Conservation (phyloP, 441 rosid genomes). For the Gossypium davidsonii region DNA sequence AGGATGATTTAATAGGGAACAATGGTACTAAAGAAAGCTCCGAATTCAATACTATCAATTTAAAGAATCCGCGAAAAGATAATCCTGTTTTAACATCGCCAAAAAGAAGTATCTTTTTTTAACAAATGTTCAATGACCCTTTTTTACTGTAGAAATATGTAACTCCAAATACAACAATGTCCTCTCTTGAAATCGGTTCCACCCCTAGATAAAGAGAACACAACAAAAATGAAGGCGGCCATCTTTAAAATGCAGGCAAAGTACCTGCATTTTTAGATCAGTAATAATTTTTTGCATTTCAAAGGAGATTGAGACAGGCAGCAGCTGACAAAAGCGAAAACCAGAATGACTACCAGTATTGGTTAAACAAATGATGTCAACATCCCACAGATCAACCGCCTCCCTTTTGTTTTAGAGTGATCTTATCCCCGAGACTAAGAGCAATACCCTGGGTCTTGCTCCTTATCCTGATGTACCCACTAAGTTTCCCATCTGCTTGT, state of each 20-base stretch:
- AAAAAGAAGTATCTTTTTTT: background rate
- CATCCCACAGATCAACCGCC: conserved; percentile 30
- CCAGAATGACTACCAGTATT: background rate
- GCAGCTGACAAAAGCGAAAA: background rate
- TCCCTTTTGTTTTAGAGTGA: conserved; percentile 87
- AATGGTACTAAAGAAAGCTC: background rate
- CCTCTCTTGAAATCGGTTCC: background rate
- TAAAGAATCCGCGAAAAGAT: background rate
- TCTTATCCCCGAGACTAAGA: conserved; percentile 90
- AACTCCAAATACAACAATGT: conserved; percentile 10
- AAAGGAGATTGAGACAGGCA: background rate
- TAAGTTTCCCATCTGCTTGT: conserved; percentile 61
- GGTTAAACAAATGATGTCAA: background rate
- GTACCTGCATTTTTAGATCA: background rate
- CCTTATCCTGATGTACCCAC: conserved; percentile 87
- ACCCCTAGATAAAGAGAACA: conserved; percentile 3
- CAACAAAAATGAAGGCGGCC: background rate
- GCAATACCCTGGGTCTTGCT: conserved; percentile 97
- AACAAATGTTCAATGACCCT: background rate
- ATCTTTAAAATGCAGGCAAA: background rate
- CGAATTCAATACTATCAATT: background rate
- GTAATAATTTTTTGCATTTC: background rate
- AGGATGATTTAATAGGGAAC: background rate
- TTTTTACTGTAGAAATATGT: background rate
- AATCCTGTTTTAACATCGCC: conserved; percentile 2